These are phyloP conservation scores for Centaurea solstitialis DNA, from an alignment of 129 eudicot species.

Conservation along the genomic window DNA sequence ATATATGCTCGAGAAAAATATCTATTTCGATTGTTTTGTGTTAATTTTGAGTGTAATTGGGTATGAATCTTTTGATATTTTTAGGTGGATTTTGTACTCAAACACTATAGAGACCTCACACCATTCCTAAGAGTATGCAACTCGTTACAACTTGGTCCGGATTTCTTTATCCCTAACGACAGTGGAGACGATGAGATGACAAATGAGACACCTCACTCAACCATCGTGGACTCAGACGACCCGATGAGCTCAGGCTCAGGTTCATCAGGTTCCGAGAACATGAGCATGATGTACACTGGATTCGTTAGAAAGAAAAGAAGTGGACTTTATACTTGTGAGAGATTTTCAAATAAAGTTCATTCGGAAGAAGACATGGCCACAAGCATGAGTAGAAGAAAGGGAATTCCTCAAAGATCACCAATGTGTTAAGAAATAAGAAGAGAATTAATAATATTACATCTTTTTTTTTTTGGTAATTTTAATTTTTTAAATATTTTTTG, in stretches of 20 bases:
- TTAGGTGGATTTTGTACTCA: constrained; percentile 86
- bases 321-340: constrained; percentile 70
- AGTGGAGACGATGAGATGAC: constrained; percentile 67
- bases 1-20: not conserved
- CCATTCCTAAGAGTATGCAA: constrained; percentile 82
- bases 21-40: not conserved
- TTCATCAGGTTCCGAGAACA: constrained; percentile 82
- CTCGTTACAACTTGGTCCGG: constrained; percentile 80
- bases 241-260: constrained; percentile 71
- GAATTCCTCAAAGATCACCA: constrained; percentile 96
- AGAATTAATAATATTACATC: constrained; percentile 16
- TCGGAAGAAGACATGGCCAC: constrained; percentile 82
- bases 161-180: constrained; percentile 90
- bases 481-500: constrained; percentile 9
- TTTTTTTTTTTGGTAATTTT: not conserved
- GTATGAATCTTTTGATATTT: not conserved
- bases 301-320: constrained; percentile 84
- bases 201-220: constrained; percentile 67
- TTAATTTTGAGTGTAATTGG: not conserved
- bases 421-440: constrained; percentile 54
- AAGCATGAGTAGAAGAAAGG: constrained; percentile 89
- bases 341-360: constrained; percentile 49
- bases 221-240: constrained; percentile 69
- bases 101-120: constrained; percentile 72
- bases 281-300: constrained; percentile 66